Conservation (phyloP, 441 rosid genomes). For the Pelargonium australe region DNA sequence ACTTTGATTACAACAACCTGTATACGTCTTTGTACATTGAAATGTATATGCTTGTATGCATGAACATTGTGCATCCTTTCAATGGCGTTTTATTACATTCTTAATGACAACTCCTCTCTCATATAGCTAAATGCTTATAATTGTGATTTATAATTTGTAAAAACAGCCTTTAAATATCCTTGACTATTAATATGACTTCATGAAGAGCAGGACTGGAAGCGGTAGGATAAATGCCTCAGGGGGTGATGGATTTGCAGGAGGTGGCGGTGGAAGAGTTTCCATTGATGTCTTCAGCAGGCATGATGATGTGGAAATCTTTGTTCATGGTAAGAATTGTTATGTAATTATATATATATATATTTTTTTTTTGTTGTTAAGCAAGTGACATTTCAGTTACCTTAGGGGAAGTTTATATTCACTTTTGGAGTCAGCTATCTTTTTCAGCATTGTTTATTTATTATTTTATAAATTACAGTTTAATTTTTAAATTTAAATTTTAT, state of each 20-base stretch:
- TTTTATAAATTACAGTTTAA: not conserved
- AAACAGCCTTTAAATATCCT: conserved; percentile 6
- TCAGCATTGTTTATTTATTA: not conserved
- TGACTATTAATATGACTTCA: conserved; percentile 18
- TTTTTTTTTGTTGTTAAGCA: not conserved
- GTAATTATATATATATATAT: not conserved
- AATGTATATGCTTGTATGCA: not conserved
- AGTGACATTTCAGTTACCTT: not conserved
- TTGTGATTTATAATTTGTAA: not conserved
- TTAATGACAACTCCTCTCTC: not conserved
- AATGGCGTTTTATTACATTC: not conserved
- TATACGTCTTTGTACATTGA: not conserved
- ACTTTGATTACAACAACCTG: not conserved
- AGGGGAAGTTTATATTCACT: not conserved
- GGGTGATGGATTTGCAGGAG: conserved; percentile 91
- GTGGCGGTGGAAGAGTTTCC: conserved; percentile 97
- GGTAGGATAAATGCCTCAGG: conserved; percentile 94
- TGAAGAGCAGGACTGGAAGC: conserved; percentile 83
- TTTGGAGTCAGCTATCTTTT: not conserved
- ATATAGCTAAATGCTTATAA: not conserved
- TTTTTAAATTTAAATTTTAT: not conserved
- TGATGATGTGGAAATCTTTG: conserved; percentile 79
- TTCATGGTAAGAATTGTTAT: conserved; percentile 58
- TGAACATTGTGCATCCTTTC: not conserved
- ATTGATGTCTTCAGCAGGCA: conserved; percentile 94